Percentiles rank a stretch among this genome's conserved stretches.
Evolutionary conservation across 108 stramenopile species (phyloP).

Genomic region (Cyclotella distinguenda): DNA sequence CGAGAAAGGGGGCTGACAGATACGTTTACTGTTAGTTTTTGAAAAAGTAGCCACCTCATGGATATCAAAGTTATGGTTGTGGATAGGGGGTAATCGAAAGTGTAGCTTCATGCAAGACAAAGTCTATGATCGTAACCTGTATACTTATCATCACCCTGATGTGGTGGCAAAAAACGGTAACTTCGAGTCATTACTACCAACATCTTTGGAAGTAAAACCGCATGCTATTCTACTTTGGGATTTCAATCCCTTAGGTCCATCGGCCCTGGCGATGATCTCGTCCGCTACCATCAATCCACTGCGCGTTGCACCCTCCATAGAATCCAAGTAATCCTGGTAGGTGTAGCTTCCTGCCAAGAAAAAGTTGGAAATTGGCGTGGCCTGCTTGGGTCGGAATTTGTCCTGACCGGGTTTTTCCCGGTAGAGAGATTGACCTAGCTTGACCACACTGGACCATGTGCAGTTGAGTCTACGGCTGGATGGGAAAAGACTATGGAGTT

Average conservation of each 20-base stretch:
- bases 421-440: conserved; percentile 91
- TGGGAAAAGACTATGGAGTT: conserved; percentile 86
- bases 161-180: conserved; percentile 42
- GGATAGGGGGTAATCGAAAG: too few species aligned
- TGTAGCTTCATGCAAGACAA: too few species aligned
- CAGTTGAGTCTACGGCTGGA: conserved; percentile 89
- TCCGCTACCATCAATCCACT: conserved; percentile 94
- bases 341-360: conserved; percentile 97
- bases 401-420: conserved; percentile 95
- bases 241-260: conserved; percentile 72
- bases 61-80: too few species aligned
- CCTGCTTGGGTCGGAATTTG: conserved; percentile 90
- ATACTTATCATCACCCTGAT: background rate
- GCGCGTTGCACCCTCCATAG: conserved; percentile 97
- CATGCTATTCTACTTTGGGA: conserved; percentile 36
- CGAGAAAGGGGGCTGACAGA: too few species aligned
- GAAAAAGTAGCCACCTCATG: too few species aligned
- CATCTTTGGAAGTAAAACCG: background rate
- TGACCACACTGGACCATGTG: conserved; percentile 95
- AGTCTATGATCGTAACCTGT: too few species aligned
- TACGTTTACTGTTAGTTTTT: too few species aligned
- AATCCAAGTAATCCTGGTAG: conserved; percentile 96
- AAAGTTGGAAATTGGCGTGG: conserved; percentile 95
- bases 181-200: background rate
- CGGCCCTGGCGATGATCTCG: conserved; percentile 89